Evolutionary conservation across 1,284 basidiomycete genomes (phyloP).

Genomic region (Ustilago loliicola): DNA sequence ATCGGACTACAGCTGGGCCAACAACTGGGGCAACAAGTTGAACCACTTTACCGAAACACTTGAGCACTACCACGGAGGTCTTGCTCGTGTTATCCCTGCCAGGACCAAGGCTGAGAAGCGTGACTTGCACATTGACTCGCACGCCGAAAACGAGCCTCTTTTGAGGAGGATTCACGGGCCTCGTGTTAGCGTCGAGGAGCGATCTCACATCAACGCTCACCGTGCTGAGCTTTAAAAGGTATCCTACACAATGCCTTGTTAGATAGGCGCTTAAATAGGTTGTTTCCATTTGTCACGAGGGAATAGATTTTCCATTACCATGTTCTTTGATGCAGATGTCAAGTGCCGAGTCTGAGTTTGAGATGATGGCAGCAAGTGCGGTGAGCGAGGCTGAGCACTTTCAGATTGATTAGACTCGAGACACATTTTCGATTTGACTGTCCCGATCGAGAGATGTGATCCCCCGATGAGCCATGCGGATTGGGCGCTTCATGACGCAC

Average conservation of each 20-base stretch:
- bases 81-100: slow-evolving; percentile 36
- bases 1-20: slow-evolving; percentile 55
- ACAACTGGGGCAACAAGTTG: slow-evolving; percentile 50
- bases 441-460: background rate
- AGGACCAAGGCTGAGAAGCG: slow-evolving; percentile 27
- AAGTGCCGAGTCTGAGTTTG: too few relatives aligned
- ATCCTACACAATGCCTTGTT: background rate
- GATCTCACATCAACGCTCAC: slow-evolving; percentile 29
- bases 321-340: too few relatives aligned
- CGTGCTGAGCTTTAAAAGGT: slow-evolving; percentile 33
- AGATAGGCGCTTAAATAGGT: background rate
- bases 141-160: slow-evolving; percentile 44
- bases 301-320: background rate
- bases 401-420: too few relatives aligned
- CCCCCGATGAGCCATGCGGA: background rate
- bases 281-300: background rate
- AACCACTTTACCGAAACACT: slow-evolving; percentile 46
- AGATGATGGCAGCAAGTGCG: too few relatives aligned
- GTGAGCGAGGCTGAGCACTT: too few relatives aligned
- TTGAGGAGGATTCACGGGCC: slow-evolving; percentile 45
- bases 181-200: slow-evolving; percentile 31
- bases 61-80: slow-evolving; percentile 58
- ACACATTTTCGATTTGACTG: background rate
- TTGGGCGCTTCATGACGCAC: slow-evolving; percentile 10
- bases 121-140: slow-evolving; percentile 30